Percentiles rank a stretch among this genome's conserved stretches.
Conservation (phyloP, 176 grass and related monocot species). For the Puya raimondii region DNA sequence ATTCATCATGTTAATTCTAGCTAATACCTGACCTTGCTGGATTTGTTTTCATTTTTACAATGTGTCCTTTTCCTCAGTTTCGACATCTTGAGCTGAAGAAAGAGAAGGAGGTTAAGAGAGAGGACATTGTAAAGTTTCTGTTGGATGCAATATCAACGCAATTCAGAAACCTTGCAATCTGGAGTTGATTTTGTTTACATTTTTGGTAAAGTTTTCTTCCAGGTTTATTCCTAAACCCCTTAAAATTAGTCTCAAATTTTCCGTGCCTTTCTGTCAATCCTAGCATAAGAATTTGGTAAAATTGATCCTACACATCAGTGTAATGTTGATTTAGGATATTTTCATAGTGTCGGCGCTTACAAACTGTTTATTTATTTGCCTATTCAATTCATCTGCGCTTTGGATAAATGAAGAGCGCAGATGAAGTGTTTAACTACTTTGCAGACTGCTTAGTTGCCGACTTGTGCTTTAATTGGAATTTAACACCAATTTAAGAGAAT, state of each 20-base stretch:
- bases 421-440: too few relatives aligned
- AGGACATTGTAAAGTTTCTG: conserved; percentile 67
- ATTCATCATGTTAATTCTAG: neutral
- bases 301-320: too few relatives aligned
- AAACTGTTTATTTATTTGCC: too few relatives aligned
- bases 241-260: neutral
- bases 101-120: conserved; percentile 70
- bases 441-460: too few relatives aligned
- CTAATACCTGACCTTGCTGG: neutral
- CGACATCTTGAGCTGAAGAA: conserved; percentile 83
- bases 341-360: too few relatives aligned
- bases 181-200: conserved; percentile 35
- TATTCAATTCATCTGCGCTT: too few relatives aligned
- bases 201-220: neutral
- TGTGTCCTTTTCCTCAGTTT: conserved; percentile 32
- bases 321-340: too few relatives aligned
- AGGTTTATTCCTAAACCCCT: conserved; percentile 17
- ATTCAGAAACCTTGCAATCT: conserved; percentile 78
- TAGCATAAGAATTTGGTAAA: neutral
- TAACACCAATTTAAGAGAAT: too few relatives aligned
- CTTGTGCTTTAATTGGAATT: too few relatives aligned
- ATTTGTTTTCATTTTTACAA: neutral
- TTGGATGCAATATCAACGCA: conserved; percentile 72
- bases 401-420: too few relatives aligned
- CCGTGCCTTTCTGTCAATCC: neutral